These are phyloP conservation scores for Exserohilum rostratum DNA, from an alignment of 2,329 filamentous ascomycete species.

Conservation along the genomic window DNA sequence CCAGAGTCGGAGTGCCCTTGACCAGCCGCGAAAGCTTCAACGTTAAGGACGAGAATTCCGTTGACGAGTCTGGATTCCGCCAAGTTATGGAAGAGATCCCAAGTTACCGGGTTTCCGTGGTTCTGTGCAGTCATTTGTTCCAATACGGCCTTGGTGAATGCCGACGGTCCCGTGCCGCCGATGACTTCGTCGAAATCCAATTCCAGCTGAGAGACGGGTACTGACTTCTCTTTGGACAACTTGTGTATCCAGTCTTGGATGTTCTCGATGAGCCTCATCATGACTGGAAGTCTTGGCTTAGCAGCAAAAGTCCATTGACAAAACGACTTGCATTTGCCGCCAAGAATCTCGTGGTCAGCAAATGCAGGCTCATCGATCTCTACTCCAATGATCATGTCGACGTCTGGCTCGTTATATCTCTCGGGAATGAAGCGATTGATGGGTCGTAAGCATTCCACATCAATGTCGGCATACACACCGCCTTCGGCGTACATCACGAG, in stretches of 20 bases:
- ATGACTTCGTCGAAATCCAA: conserved; percentile 76
- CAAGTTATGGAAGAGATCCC: conserved; percentile 70
- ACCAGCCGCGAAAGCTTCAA: conserved; percentile 74
- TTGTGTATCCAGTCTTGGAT: conserved; percentile 70
- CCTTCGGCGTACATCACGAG: conserved; percentile 72
- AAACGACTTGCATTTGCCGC: conserved; percentile 71
- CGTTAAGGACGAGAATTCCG: conserved; percentile 69
- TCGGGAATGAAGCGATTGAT: conserved; percentile 66
- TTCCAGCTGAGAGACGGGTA: conserved; percentile 64
- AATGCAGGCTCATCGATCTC: conserved; percentile 74
- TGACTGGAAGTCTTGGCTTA: conserved; percentile 70
- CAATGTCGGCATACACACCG: conserved; percentile 65
- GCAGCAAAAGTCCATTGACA: conserved; percentile 79
- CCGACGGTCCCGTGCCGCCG: conserved; percentile 73
- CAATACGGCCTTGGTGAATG: conserved; percentile 70
- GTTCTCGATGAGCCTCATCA: conserved; percentile 71
- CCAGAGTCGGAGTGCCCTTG: conserved; percentile 76
- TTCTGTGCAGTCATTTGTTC: conserved; percentile 64
- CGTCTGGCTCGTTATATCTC: conserved; percentile 66
- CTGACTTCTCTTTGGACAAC: conserved; percentile 64
- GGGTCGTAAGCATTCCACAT: conserved; percentile 62
- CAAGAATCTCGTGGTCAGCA: conserved; percentile 67
- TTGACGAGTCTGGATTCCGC: conserved; percentile 69
- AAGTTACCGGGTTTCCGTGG: conserved; percentile 58
- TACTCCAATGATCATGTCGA: conserved; percentile 72